Evolutionary conservation across 2,329 filamentous ascomycete genomes (phyloP).

Genomic region (Aspergillus pseudonomiae): DNA sequence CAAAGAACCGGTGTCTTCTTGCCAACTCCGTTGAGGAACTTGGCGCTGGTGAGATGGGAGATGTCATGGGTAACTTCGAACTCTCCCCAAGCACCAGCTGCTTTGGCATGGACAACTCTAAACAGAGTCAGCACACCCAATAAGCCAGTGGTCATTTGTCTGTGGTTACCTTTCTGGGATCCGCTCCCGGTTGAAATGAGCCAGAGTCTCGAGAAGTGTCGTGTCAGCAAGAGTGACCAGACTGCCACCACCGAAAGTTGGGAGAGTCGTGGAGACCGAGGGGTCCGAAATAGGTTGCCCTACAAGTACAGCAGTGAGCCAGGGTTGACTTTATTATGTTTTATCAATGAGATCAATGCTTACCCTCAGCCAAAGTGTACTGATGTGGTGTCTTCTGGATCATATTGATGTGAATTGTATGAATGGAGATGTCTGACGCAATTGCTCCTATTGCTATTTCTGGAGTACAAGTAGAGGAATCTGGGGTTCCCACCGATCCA

Average conservation of each 20-base stretch:
- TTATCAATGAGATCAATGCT: not conserved
- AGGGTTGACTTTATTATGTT: not conserved
- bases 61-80: conserved; percentile 65
- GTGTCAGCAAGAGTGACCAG: conserved; percentile 58
- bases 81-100: conserved; percentile 59
- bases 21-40: conserved; percentile 57
- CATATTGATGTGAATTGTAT: not conserved
- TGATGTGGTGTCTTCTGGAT: not conserved
- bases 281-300: conserved; percentile 31
- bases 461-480: not conserved
- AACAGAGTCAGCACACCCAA: not conserved
- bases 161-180: conserved; percentile 57
- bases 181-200: conserved; percentile 64
- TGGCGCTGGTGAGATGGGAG: conserved; percentile 58
- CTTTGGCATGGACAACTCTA: conserved; percentile 62
- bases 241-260: conserved; percentile 35
- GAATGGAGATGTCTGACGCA: not conserved
- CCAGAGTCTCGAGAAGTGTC: conserved; percentile 63
- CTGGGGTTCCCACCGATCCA: not conserved
- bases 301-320: conserved; percentile 28
- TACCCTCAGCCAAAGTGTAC: conserved; percentile 1
- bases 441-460: not conserved
- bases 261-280: conserved; percentile 26
- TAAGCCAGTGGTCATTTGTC: not conserved
- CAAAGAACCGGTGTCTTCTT: conserved; percentile 57